Evolutionary conservation across 768 basidiomycete species (phyloP).

Genomic region (Amanita pallidorosea): DNA sequence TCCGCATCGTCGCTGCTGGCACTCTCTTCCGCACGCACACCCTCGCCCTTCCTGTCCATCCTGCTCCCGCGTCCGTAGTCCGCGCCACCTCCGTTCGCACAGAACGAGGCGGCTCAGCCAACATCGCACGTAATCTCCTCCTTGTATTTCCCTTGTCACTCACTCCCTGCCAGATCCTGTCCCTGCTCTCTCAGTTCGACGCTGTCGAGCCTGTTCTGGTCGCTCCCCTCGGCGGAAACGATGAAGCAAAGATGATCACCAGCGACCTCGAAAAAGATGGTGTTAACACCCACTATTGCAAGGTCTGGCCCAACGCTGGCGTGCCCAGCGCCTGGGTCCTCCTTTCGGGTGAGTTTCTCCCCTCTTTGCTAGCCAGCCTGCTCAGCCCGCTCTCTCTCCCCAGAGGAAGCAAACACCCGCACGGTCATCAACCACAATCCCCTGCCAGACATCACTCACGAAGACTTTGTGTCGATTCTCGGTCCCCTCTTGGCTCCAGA

Average conservation of each 20-base stretch:
- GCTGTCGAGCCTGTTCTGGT: constrained; percentile 57
- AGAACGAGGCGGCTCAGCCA: constrained; percentile 62
- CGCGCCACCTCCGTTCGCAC: constrained; percentile 67
- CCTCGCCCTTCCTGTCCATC: constrained; percentile 50
- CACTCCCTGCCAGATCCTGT: constrained; percentile 33
- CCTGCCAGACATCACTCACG: constrained; percentile 76
- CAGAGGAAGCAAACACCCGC: constrained; percentile 47
- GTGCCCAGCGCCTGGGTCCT: constrained; percentile 80
- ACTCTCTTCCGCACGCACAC: constrained; percentile 75
- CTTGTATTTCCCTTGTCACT: not conserved
- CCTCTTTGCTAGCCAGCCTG: not conserved
- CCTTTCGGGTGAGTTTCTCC: constrained; percentile 45
- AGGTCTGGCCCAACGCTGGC: constrained; percentile 58
- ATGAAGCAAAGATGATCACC: constrained; percentile 55
- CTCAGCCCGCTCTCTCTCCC: not conserved
- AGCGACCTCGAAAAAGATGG: constrained; percentile 56
- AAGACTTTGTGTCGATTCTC: constrained; percentile 72
- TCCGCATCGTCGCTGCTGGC: constrained; percentile 71
- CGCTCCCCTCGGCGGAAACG: constrained; percentile 63
- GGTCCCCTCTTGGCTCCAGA: constrained; percentile 79
- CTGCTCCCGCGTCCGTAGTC: constrained; percentile 41
- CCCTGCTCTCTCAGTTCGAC: constrained; percentile 63
- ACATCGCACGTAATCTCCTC: constrained; percentile 24
- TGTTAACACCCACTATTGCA: constrained; percentile 63
- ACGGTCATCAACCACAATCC: constrained; percentile 84